Evolutionary conservation across 2,329 filamentous ascomycete genomes (phyloP), one percentile per base, ranked within the genome.

Genomic region (Trichoderma pleuroti): DNA sequence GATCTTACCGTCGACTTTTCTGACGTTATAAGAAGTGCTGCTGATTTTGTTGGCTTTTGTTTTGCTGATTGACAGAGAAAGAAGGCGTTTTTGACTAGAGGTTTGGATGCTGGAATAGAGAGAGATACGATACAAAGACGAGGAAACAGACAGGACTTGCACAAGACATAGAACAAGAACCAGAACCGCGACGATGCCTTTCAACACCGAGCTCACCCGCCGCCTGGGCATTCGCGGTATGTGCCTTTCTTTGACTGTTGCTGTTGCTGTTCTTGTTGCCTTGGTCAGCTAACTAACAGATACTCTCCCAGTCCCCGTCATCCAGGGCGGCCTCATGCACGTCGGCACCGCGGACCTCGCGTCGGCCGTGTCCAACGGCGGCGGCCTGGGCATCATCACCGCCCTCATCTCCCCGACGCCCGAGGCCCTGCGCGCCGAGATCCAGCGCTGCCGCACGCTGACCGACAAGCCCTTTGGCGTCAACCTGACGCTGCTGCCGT

Each of bases 341-440:
- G 89, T 94, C 73, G 93, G 93, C 71, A 93, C 93, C 76, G 93
- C 93, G 64, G 91, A 93, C 80, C 85, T 94, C 75, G 92, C 92
- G 73, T 87, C 90, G 62, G 91, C 92, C 74, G 92, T 94, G 73
- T 91, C 88, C 78, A 93, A 93, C 81, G 91, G 92, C n/a, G 93
- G 93, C 74, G 93, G 92, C 61, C 86, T 96, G 68, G 93, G 93
- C 77, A 90, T 96, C 78, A 87, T 96, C 81, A 96, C 93, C 34
- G 93, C 92, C 61, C 90, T 98, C 78, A 98, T 97, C 68, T 97
- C 97, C 87, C 93, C 96, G 39, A 92, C 92, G 18, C 95, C 96
- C 61, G 93, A 94, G 81, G 94, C 93, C 79, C 90, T 99, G 70
- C 94, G 95, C 81, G 92, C 93, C 78, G 96, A 99, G 84, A 99